These are phyloP conservation scores for Anisodus tanguticus DNA, from an alignment of 257 asterid genomes.

Conservation along the genomic window DNA sequence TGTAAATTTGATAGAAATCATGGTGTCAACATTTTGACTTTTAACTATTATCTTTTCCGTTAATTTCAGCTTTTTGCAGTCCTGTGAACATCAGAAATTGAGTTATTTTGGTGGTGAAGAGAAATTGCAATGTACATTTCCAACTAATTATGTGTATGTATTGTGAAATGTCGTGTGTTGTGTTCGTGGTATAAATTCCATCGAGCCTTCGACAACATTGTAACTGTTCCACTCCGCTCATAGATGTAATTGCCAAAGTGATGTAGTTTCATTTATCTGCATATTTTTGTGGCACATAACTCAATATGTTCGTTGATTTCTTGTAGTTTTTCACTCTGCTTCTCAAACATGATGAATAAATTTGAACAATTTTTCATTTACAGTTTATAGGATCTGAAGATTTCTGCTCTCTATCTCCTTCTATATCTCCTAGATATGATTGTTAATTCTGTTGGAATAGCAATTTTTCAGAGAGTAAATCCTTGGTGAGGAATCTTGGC, in stretches of 20 bases:
- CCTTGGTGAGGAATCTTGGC: not conserved
- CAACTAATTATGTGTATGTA: not conserved
- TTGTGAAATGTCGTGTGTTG: not conserved
- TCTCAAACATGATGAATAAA: constrained; percentile 1
- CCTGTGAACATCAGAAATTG: not conserved
- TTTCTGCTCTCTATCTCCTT: too few relatives aligned
- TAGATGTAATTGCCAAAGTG: not conserved
- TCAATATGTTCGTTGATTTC: not conserved
- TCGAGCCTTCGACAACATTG: not conserved
- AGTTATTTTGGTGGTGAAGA: constrained; percentile 15
- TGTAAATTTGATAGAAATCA: not conserved
- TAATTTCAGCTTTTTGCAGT: not conserved
- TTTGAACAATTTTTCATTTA: not conserved
- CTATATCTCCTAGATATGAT: too few relatives aligned
- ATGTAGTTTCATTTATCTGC: not conserved
- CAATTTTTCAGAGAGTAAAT: not conserved
- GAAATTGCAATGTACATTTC: not conserved
- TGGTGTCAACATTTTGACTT: not conserved
- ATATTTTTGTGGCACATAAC: not conserved
- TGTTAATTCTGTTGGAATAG: not conserved
- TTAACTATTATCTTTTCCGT: not conserved
- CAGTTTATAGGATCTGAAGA: not conserved
- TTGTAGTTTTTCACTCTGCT: not conserved
- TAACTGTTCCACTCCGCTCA: not conserved
- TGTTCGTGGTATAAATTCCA: not conserved